Evolutionary conservation across 305 asterid genomes (phyloP).

Genomic region (Coffea humblotiana): DNA sequence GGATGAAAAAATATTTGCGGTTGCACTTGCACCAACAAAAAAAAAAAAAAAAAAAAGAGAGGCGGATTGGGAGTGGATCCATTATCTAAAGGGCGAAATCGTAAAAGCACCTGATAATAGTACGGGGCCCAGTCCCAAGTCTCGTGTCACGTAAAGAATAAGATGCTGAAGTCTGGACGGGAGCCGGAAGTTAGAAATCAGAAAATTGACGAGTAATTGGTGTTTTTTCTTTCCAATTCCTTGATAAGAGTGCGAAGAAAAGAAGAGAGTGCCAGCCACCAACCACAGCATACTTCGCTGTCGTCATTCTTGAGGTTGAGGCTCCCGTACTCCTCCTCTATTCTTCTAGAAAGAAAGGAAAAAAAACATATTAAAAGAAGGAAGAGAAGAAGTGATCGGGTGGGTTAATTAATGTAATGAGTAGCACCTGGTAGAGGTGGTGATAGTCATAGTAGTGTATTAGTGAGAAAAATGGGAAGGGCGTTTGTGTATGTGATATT

Average conservation of each 20-base stretch:
- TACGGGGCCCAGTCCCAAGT: background rate
- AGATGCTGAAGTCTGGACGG: too few species aligned
- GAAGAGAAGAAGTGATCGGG: background rate
- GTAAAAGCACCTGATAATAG: background rate
- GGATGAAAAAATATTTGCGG: too few species aligned
- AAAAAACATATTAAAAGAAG: too few species aligned
- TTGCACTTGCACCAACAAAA: too few species aligned
- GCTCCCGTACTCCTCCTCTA: background rate
- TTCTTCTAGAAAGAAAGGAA: background rate
- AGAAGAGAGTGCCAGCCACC: too few species aligned
- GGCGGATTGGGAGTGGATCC: background rate
- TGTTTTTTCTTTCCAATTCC: background rate
- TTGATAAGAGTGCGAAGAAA: background rate
- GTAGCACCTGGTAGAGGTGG: too few species aligned
- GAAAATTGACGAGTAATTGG: too few species aligned
- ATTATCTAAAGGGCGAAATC: background rate
- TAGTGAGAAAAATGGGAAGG: constrained; percentile 57
- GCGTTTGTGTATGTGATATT: constrained; percentile 84
- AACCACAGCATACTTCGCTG: background rate
- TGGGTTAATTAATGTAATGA: background rate
- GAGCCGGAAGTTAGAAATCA: too few species aligned
- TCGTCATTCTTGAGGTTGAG: background rate
- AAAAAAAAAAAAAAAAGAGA: too few species aligned
- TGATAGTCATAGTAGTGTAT: too few species aligned
- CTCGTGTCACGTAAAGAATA: too few species aligned